phyloP scores from a whole-genome alignment of 257 asterid species.

The Paraleonurus japonicus region DNA sequence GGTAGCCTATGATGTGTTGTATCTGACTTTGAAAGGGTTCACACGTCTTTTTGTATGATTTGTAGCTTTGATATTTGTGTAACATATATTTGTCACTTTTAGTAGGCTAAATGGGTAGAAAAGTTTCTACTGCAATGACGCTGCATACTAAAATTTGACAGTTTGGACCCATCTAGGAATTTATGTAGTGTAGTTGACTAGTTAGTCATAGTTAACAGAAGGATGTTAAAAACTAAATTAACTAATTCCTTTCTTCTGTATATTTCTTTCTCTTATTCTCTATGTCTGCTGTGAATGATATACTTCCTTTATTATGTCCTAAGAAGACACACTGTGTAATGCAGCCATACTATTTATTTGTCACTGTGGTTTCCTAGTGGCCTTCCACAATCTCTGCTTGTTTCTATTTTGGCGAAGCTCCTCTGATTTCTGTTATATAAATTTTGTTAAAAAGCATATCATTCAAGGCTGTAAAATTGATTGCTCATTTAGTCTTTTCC shows the following conservation, averaged over 20 bases:
- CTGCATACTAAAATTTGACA: neutral
- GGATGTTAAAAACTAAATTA: neutral
- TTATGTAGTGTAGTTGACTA: neutral
- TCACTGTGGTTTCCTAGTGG: neutral
- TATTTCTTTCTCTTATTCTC: neutral
- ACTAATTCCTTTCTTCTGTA: neutral
- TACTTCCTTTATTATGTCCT: neutral
- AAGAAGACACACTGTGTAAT: neutral
- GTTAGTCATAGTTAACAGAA: neutral
- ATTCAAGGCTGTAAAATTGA: neutral
- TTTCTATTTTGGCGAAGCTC: neutral
- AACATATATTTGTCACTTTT: neutral
- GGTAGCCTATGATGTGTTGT: neutral
- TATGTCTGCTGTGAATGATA: neutral
- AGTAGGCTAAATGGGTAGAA: neutral
- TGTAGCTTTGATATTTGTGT: neutral
- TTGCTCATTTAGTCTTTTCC: neutral
- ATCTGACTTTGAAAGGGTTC: neutral
- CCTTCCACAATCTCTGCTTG: neutral
- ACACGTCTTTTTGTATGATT: neutral
- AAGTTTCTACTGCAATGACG: neutral
- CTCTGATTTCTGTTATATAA: neutral
- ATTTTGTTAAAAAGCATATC: neutral
- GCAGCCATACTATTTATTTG: neutral
- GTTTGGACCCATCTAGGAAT: neutral